Percentiles rank a stretch among this genome's conserved stretches.
Evolutionary conservation across 164 flowering plant genomes (phyloP).

Genomic region (Nymphaea thermarum): DNA sequence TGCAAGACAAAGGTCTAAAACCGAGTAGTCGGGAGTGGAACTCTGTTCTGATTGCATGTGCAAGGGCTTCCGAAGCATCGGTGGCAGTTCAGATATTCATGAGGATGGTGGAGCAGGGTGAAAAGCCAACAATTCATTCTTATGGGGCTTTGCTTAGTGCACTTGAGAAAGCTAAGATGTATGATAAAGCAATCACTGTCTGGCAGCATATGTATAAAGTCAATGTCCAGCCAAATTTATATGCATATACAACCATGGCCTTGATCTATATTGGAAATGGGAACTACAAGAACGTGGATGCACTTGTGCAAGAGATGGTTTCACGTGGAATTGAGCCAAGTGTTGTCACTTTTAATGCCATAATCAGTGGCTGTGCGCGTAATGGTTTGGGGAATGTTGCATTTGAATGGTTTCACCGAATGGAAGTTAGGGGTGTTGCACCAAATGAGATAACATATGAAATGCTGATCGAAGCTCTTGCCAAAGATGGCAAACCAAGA

Average conservation of each 20-base stretch:
- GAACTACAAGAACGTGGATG: slow-evolving; percentile 43
- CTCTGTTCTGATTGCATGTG: slow-evolving; percentile 92
- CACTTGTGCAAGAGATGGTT: slow-evolving; percentile 55
- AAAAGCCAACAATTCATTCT: slow-evolving; percentile 79
- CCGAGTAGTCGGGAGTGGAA: slow-evolving; percentile 86
- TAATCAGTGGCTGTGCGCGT: slow-evolving; percentile 63
- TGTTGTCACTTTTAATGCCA: slow-evolving; percentile 87
- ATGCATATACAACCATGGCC: slow-evolving; percentile 87
- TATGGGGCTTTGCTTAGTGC: slow-evolving; percentile 95
- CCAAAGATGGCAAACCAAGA: slow-evolving; percentile 75
- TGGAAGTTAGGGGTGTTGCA: slow-evolving; percentile 40
- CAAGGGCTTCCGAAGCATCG: slow-evolving; percentile 78
- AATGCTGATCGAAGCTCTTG: slow-evolving; percentile 71
- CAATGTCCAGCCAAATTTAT: slow-evolving; percentile 64
- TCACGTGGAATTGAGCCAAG: slow-evolving; percentile 51
- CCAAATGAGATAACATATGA: slow-evolving; percentile 86
- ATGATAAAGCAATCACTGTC: slow-evolving; percentile 70
- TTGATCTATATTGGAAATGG: slow-evolving; percentile 65
- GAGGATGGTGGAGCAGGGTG: slow-evolving; percentile 85
- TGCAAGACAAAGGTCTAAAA: slow-evolving; percentile 90
- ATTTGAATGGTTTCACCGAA: slow-evolving; percentile 84
- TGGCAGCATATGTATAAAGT: slow-evolving; percentile 90
- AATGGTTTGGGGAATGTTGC: slow-evolving; percentile 53
- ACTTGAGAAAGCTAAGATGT: slow-evolving; percentile 82
- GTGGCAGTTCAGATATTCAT: slow-evolving; percentile 79